Evolutionary conservation across 352 stramenopile species (phyloP).

Genomic region (Phytopythium chamaehyphon): DNA sequence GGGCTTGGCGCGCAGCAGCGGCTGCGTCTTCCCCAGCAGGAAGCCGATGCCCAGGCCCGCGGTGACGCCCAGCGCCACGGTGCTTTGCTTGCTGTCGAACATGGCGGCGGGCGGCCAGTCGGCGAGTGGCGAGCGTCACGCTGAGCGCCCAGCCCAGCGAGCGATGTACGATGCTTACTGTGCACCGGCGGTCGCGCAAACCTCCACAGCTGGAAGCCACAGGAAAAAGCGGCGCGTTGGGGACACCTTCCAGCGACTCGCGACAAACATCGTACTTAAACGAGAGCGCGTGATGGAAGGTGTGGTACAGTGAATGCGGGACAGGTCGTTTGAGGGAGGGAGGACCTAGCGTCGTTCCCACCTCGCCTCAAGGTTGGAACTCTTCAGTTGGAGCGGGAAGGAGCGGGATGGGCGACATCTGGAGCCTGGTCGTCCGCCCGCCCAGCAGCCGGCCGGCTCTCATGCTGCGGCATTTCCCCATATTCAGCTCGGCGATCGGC

Average conservation of each 20-base stretch:
- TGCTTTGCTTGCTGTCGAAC: constrained; percentile 44
- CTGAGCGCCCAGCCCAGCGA: no score
- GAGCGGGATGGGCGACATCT: constrained; percentile 1
- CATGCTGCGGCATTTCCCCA: constrained; percentile 6
- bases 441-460: constrained; percentile 1
- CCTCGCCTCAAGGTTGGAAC: no score
- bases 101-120: not conserved
- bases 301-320: not conserved
- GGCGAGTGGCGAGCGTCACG: not conserved
- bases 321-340: constrained; percentile 12
- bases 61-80: constrained; percentile 52
- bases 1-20: constrained; percentile 6
- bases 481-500: constrained; percentile 8
- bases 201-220: no score
- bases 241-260: no score
- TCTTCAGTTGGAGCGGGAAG: no score
- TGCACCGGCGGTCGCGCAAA: not conserved
- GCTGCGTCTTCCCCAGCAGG: constrained; percentile 52
- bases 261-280: no score
- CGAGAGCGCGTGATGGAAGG: not conserved
- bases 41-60: constrained; percentile 67
- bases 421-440: constrained; percentile 1
- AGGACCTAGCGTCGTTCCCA: constrained; percentile 10
- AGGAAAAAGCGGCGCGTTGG: no score
- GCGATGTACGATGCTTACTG: not conserved